A percentile compares a stretch with the other conserved stretches of the same genome.
Evolutionary conservation across 2,329 filamentous ascomycete genomes (phyloP).

Genomic region (Dothidotthia symphoricarpi): DNA sequence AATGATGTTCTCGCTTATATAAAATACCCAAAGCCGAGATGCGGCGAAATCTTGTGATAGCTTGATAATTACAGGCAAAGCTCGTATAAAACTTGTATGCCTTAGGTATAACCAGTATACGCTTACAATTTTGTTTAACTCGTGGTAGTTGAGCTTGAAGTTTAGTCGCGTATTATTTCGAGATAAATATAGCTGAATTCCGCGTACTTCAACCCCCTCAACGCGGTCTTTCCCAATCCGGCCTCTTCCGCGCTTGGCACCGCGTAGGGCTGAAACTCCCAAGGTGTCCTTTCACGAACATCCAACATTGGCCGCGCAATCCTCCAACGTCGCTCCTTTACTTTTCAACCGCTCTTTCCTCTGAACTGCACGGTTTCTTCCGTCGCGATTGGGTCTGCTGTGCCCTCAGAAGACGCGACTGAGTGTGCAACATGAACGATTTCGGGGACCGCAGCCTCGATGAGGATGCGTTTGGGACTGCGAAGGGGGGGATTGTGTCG

Average conservation of each 20-base stretch:
- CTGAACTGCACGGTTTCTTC: not conserved
- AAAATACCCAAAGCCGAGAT: too few relatives aligned
- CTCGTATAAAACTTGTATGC: too few relatives aligned
- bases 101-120: too few relatives aligned
- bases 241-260: slow-evolving; percentile 24
- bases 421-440: slow-evolving; percentile 65
- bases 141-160: too few relatives aligned
- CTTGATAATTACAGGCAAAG: too few relatives aligned
- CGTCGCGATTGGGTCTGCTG: slow-evolving; percentile 30
- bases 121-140: too few relatives aligned
- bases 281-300: slow-evolving; percentile 38
- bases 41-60: too few relatives aligned
- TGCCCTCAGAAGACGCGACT: slow-evolving; percentile 19
- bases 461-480: slow-evolving; percentile 77
- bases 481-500: slow-evolving; percentile 58
- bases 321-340: slow-evolving; percentile 20
- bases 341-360: slow-evolving; percentile 10
- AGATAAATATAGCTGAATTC: too few relatives aligned
- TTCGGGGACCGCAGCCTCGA: slow-evolving; percentile 66
- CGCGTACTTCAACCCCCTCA: too few relatives aligned
- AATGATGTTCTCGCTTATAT: too few relatives aligned
- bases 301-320: slow-evolving; percentile 1
- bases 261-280: slow-evolving; percentile 25
- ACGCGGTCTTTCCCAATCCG: slow-evolving; percentile 16
- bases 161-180: too few relatives aligned